Evolutionary conservation across 164 flowering plant genomes (phyloP), one percentile per base, ranked within the genome.

Genomic region (Piper betle): DNA sequence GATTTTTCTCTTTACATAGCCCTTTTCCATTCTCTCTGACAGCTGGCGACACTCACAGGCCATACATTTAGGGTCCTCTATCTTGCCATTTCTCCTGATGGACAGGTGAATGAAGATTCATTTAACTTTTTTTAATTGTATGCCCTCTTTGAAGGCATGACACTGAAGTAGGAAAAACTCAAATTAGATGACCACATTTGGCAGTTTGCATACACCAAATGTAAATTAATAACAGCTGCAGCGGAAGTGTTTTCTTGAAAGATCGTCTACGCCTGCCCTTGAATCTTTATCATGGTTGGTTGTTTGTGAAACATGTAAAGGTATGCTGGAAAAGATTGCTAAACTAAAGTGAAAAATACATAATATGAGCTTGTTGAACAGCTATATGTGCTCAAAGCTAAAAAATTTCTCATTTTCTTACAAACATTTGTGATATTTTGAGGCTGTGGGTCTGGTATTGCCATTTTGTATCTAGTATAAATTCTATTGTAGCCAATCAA

Each of bases 11-110:
- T 43, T 41, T 16, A 39, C 64, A 41, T 39, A 52, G 37, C 25
- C 50, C 8, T 52, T 46, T 48, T 50, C 55, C 46, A 55, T 69
- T 40, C 50, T 10, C 54, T 62, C 16, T 43, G 78, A 71, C 81
- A 93, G 99, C 67, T 90, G 74, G 96, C 97, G 37, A 90, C 97
- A 58, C 95, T 93, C 18, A 90, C 96, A 3, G 99, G 97, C 38
- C 99, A 93, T 71, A 80, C 97, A 39, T 86, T 64, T 61, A 74
- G 99, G 76, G 97, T 93, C 48, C 85, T 93, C 39, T 88, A 93
- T 75, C 96, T 93, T 71, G 97, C 99, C 50, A 78, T 86, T 57
- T 93, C 99, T 62, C 99, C 99, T 40, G 97, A 93, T 72, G 99
- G 99, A 62, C 97, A 93, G 96, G 99, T 93, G 75, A 5, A 33